A percentile compares a stretch with the other conserved stretches of the same genome.
These are phyloP conservation scores for Chaetomium fimeti DNA, from an alignment of 495 filamentous ascomycete species.

Conservation along the genomic window DNA sequence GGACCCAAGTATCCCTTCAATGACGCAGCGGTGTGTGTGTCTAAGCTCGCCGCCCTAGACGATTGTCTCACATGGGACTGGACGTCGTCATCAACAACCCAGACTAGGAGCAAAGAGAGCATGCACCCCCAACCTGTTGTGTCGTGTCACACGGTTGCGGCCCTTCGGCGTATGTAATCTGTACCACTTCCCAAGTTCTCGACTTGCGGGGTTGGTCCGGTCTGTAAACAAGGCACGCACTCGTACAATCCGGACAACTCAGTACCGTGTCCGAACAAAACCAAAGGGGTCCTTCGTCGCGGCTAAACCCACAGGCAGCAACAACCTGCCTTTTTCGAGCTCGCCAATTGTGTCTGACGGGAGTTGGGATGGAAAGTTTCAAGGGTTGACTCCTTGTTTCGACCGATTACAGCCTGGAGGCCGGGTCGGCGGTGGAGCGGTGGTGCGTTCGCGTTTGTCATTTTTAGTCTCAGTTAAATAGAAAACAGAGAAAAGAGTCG, in stretches of 20 bases:
- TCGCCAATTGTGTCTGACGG: neutral
- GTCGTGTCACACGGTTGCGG: no score
- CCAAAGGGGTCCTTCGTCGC: neutral
- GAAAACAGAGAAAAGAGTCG: neutral
- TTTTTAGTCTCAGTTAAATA: neutral
- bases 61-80: no score
- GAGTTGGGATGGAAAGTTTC: neutral
- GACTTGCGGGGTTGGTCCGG: no score
- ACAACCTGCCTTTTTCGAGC: neutral
- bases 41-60: no score
- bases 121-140: no score
- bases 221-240: neutral
- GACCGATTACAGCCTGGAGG: neutral
- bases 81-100: no score
- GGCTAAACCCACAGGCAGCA: neutral
- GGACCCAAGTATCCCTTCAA: no score
- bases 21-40: no score
- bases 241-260: neutral
- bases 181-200: no score
- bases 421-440: neutral
- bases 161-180: no score
- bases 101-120: no score
- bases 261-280: neutral
- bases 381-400: slow-evolving; percentile 12
- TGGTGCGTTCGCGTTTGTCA: neutral